Percentiles rank a stretch among this genome's conserved stretches.
Evolutionary conservation across 2,329 filamentous ascomycete genomes (phyloP).

Genomic region (Ophiostoma montium): DNA sequence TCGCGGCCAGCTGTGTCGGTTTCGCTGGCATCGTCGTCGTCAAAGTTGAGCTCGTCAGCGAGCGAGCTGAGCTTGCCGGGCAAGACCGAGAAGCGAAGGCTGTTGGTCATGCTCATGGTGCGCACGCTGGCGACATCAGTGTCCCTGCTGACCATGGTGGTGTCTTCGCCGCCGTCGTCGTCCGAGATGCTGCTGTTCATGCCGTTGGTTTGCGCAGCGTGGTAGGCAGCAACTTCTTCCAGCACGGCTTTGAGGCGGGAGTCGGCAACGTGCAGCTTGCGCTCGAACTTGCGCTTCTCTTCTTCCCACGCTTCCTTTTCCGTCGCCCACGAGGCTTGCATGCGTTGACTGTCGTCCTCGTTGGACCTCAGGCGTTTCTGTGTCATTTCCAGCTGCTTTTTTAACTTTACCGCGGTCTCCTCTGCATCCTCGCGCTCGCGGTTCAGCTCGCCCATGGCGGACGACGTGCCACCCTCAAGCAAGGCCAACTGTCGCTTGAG

Average conservation of each 20-base stretch:
- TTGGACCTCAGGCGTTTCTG: conserved; percentile 67
- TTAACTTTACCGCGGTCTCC: conserved; percentile 56
- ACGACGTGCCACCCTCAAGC: conserved; percentile 76
- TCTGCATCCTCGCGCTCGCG: conserved; percentile 77
- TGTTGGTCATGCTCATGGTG: conserved; percentile 59
- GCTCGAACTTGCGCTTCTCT: conserved; percentile 68
- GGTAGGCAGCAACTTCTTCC: conserved; percentile 66
- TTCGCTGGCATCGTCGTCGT: conserved; percentile 60
- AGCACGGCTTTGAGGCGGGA: conserved; percentile 69
- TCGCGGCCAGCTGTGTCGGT: conserved; percentile 59
- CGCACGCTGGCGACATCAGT: conserved; percentile 59
- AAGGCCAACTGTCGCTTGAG: conserved; percentile 75
- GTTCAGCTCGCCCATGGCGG: conserved; percentile 68
- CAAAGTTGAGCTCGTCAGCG: conserved; percentile 82
- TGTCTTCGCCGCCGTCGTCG: conserved; percentile 40
- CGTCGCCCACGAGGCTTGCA: conserved; percentile 66
- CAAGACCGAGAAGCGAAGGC: conserved; percentile 53
- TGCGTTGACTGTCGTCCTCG: conserved; percentile 69
- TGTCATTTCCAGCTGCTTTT: conserved; percentile 58
- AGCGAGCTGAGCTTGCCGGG: conserved; percentile 50
- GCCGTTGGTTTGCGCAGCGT: conserved; percentile 36
- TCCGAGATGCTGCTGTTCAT: conserved; percentile 26
- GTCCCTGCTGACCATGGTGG: conserved; percentile 34
- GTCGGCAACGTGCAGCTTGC: conserved; percentile 81
- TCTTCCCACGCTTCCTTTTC: conserved; percentile 79